Evolutionary conservation across 192 early-diverging fungal species (phyloP).

Genomic region (Jimgerdemannia lactiflua): DNA sequence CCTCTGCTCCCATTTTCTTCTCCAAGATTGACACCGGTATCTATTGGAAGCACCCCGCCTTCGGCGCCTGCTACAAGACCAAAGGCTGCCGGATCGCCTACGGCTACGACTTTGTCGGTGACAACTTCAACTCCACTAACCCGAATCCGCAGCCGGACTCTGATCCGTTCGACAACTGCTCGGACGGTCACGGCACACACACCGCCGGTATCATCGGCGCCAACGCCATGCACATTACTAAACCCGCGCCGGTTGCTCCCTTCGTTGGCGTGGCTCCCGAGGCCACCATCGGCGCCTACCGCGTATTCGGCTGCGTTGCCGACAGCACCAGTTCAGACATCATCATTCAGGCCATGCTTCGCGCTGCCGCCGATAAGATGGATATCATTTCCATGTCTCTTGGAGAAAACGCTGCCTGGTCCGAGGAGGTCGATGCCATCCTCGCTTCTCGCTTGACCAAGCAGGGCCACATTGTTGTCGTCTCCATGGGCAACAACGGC

Average conservation of each 20-base stretch:
- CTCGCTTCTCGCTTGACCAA: conserved; percentile 29
- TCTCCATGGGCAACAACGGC: conserved; percentile 68
- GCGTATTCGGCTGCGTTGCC: conserved; percentile 61
- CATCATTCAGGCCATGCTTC: conserved; percentile 67
- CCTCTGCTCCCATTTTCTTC: too few relatives aligned
- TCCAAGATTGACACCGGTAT: conserved; percentile 59
- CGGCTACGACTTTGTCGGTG: conserved; percentile 37
- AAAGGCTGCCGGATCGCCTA: conserved; percentile 48
- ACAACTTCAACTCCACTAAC: conserved; percentile 7
- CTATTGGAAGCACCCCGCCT: conserved; percentile 61
- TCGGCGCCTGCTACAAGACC: conserved; percentile 36
- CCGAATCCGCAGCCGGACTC: conserved; percentile 2
- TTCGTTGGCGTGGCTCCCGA: conserved; percentile 66
- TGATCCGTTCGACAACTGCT: conserved; percentile 19
- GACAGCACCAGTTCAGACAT: conserved; percentile 49
- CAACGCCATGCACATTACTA: conserved; percentile 2
- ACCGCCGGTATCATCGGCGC: conserved; percentile 40
- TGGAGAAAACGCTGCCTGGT: conserved; percentile 46
- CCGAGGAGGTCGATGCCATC: conserved; percentile 16
- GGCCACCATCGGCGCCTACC: conserved; percentile 73
- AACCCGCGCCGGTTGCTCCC: neutral
- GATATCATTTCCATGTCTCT: conserved; percentile 81
- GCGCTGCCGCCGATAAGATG: conserved; percentile 59
- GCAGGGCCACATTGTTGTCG: conserved; percentile 49
- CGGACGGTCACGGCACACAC: conserved; percentile 47